These are phyloP conservation scores for Hippophae gyantsensis DNA, from an alignment of 306 rosid species.

Conservation along the genomic window DNA sequence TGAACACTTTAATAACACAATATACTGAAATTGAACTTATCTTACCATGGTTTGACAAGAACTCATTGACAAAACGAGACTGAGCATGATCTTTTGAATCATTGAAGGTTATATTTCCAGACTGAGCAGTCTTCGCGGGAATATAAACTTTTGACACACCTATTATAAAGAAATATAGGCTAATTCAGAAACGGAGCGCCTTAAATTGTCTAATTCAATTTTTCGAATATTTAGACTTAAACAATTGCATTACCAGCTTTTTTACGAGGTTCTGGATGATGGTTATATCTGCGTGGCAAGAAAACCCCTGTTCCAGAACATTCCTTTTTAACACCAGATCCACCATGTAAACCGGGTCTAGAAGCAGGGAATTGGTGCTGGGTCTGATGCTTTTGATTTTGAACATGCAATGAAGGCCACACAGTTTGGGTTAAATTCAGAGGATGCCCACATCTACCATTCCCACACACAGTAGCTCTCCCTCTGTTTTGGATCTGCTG, in stretches of 20 bases:
- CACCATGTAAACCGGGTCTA: constrained; percentile 17
- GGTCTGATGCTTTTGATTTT: constrained; percentile 10
- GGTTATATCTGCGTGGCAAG: constrained; percentile 58
- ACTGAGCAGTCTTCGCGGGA: constrained; percentile 43
- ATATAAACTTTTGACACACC: constrained; percentile 40
- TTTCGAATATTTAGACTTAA: neutral
- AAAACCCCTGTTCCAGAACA: constrained; percentile 80
- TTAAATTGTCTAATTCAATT: neutral
- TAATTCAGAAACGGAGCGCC: neutral
- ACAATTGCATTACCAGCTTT: constrained; percentile 11
- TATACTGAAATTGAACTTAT: neutral
- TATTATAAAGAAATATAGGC: neutral
- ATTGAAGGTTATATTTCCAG: constrained; percentile 33
- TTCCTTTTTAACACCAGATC: constrained; percentile 37
- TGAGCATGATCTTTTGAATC: constrained; percentile 24
- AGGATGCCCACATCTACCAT: constrained; percentile 23
- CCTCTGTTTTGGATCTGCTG: constrained; percentile 33
- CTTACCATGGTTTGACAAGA: constrained; percentile 37
- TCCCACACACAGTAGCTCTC: constrained; percentile 18
- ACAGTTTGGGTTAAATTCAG: constrained; percentile 27
- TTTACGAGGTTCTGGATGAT: constrained; percentile 39
- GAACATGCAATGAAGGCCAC: constrained; percentile 35
- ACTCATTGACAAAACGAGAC: constrained; percentile 18
- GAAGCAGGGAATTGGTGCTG: constrained; percentile 10
- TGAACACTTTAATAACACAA: neutral